Evolutionary conservation across 306 rosid genomes (phyloP).

Genomic region (Rosa multiflora): DNA sequence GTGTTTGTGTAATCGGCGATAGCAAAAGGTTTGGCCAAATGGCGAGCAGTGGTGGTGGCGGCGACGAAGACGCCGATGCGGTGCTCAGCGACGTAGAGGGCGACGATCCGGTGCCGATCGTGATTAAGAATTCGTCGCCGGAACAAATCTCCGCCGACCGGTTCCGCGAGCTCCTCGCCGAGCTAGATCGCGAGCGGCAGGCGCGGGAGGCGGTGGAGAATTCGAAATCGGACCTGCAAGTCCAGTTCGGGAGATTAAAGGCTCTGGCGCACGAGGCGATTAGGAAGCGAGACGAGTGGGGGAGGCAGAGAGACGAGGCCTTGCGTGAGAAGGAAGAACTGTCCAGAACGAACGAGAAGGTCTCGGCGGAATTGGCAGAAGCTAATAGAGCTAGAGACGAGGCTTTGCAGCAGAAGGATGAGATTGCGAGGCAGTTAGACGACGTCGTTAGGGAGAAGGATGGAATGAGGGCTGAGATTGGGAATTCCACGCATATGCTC

Average conservation of each 20-base stretch:
- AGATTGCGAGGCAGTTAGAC: slow-evolving; percentile 56
- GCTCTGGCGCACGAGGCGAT: slow-evolving; percentile 82
- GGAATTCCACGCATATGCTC: slow-evolving; percentile 86
- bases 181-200: slow-evolving; percentile 87
- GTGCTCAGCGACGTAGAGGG: slow-evolving; percentile 94
- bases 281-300: slow-evolving; percentile 77
- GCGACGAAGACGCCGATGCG: slow-evolving; percentile 67
- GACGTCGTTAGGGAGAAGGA: slow-evolving; percentile 69
- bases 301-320: slow-evolving; percentile 75
- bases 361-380: slow-evolving; percentile 50
- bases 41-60: slow-evolving; percentile 59
- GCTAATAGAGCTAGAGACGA: slow-evolving; percentile 44
- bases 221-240: slow-evolving; percentile 63
- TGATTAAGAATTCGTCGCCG: slow-evolving; percentile 29
- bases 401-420: slow-evolving; percentile 46
- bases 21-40: slow-evolving; percentile 35
- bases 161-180: slow-evolving; percentile 59
- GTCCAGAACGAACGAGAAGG: slow-evolving; percentile 41
- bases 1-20: slow-evolving; percentile 29
- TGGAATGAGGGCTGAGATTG: slow-evolving; percentile 66
- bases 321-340: slow-evolving; percentile 70
- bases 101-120: slow-evolving; percentile 56
- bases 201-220: slow-evolving; percentile 75
- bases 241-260: slow-evolving; percentile 68
- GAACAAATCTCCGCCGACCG: slow-evolving; percentile 67